Evolutionary conservation across 208 protist genomes (phyloP).

Genomic region (Perkinsela sp.): DNA sequence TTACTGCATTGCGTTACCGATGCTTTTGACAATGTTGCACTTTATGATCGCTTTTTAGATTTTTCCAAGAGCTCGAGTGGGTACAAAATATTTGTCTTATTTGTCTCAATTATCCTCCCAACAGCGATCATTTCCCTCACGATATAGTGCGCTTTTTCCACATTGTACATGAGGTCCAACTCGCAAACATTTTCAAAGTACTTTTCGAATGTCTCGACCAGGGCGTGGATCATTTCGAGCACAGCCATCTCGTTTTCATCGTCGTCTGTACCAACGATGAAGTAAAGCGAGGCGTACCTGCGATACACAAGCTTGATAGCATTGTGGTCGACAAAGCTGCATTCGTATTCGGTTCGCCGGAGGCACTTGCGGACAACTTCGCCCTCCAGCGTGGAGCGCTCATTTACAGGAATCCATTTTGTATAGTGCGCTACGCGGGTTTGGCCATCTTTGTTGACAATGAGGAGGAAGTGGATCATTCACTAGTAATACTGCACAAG

Average conservation of each 20-base stretch:
- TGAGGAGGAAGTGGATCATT: slow-evolving; percentile 74
- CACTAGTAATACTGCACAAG: too few relatives aligned
- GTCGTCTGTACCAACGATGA: slow-evolving; percentile 67
- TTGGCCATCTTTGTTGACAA: slow-evolving; percentile 87
- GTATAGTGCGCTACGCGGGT: slow-evolving; percentile 73
- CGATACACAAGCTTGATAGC: slow-evolving; percentile 71
- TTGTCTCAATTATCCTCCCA: slow-evolving; percentile 57
- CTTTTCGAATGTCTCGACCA: slow-evolving; percentile 69
- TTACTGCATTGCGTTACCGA: not conserved
- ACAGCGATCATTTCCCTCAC: slow-evolving; percentile 68
- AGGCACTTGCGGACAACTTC: slow-evolving; percentile 80
- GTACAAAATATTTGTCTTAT: slow-evolving; percentile 31
- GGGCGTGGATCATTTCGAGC: slow-evolving; percentile 67
- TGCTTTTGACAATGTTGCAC: not conserved
- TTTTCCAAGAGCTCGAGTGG: slow-evolving; percentile 22
- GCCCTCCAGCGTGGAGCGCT: slow-evolving; percentile 49
- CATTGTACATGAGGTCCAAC: slow-evolving; percentile 71
- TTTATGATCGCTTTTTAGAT: slow-evolving; percentile 5
- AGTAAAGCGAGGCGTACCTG: slow-evolving; percentile 77
- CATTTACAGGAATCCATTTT: slow-evolving; percentile 24
- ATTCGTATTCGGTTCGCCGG: slow-evolving; percentile 38
- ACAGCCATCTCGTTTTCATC: slow-evolving; percentile 62
- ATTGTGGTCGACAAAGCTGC: slow-evolving; percentile 66
- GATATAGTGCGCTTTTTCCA: slow-evolving; percentile 73
- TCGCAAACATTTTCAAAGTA: slow-evolving; percentile 64